Base-by-base conservation (phyloP, 768 basidiomycete genomes). In the Lactifluus piperatus region DNA sequence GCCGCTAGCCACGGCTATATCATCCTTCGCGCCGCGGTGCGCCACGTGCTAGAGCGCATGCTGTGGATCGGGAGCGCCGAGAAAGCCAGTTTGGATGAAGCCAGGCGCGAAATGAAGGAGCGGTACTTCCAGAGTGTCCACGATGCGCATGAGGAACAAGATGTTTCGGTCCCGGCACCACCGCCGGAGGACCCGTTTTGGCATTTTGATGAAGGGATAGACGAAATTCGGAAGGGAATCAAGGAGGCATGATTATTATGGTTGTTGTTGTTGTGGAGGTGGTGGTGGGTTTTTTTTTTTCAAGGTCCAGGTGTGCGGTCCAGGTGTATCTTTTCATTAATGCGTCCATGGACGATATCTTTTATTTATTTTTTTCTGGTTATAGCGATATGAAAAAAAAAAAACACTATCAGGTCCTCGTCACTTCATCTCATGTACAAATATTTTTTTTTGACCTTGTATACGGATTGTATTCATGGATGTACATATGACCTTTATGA, bases 1-100 rank as follows among this genome's bases (percentile, higher is more conserved):
- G 79, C 81, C 4, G 85, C 92, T n/a, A 88, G 85, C 46, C 95
- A 98, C 70, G 86, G 79, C n/a, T 95, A 85, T 72, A 74, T 93
- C 57, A 62, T 92, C 37, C 67, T 90, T 46, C 79, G 85, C 13
- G 75, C 74, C 5, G 58, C 78, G 14, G 81, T 92, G 37, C 75
- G 87, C 22, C 87, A 84, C 65, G 65, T 91, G 30, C 76, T 94
- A 22, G 84, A 89, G 71, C 78, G 83, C 66, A 71, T 86, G n/a
- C 72, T 87, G 62, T 95, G 92, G 93, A 76, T 78, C 49, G 84
- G 82, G 1, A 86, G 85, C 58, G 70, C 73, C 43, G 93, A 91
- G 69, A 81, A 83, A 61, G 76, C 76, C 56, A 77, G 79, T 65
- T 72, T 79, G 41, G 79, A 84, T 64, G 71, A 72, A 61, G 75